Conservation (phyloP, 176 grass and related monocot species). For the Dendrocalamus sinicus region DNA sequence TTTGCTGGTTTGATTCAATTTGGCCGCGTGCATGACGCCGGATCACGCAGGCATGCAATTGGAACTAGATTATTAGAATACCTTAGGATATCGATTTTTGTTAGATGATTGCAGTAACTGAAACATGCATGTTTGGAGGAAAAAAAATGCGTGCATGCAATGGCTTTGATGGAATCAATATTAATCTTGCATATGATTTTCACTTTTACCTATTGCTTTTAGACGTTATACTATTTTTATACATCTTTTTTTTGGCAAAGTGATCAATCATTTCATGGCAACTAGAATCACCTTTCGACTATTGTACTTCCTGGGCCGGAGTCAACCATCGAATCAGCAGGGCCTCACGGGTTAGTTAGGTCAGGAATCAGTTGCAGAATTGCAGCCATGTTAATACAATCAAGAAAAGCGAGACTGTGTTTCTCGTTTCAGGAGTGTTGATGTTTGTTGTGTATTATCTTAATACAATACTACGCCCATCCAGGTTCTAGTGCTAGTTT, state of each 20-base stretch:
- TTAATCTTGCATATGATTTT: background rate
- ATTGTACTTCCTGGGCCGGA: background rate
- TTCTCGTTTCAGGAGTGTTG: background rate
- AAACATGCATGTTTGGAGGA: background rate
- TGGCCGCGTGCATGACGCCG: background rate
- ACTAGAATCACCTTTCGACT: background rate
- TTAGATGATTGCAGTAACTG: background rate
- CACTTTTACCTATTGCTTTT: background rate
- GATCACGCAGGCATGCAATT: background rate
- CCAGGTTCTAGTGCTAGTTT: too few relatives aligned
- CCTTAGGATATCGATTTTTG: background rate
- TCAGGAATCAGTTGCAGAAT: background rate
- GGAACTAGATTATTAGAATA: background rate
- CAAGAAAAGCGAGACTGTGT: background rate
- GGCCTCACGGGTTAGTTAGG: background rate
- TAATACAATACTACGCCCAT: background rate
- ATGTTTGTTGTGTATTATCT: background rate
- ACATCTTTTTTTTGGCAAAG: background rate
- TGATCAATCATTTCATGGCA: conserved; percentile 21
- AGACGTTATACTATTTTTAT: background rate
- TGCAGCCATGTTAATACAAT: conserved; percentile 2
- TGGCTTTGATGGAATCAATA: background rate
- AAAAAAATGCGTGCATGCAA: background rate
- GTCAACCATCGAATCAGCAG: background rate
- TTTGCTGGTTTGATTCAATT: background rate